Base-by-base conservation (phyloP, 768 basidiomycete species). In the Tricholoma sp. region DNA sequence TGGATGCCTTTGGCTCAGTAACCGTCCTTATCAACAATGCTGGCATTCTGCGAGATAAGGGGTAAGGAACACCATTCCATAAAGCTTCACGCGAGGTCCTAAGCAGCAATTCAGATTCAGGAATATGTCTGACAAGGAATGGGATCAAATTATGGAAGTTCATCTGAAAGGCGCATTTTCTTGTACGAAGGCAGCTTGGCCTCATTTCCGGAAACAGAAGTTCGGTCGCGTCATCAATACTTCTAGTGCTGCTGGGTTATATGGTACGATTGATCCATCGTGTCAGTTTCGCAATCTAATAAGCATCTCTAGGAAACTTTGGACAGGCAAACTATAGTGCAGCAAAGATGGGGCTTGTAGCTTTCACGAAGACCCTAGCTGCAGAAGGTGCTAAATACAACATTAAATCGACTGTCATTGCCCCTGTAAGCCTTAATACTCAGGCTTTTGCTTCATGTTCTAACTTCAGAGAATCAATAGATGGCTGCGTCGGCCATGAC, bases 241-340 rank as follows among this genome's bases (percentile, higher is more conserved):
- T n/a, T 78, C 94, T 21, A 94, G 92, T 64, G 92, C 96, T 22
- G 94, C 96, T 58, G 96, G 96, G 5, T 74, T 98, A 32, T 96
- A 95, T 65, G 94, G 91, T 90, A 37, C 81, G 68, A 24, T 22
- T 8, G 24, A 21, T 12, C n/a, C 9, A 16, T n/a, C n/a, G 2
- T 56, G 19, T 35, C 1, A 21, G 24, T 1, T 35, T 31, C 8
- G 1, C 10, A 31, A 4, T 24, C 57, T n/a, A 55, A 27, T 14
- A 12, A 18, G 2, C 2, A 19, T 50, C 12, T 31, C 10, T 59
- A 91, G 89, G 94, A 7, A 98, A 96, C 76, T 91, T 96, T 68
- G 97, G 97, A 9, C 95, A 98, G 72, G 87, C 94, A 11, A 99
- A 98, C 71, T 99, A 98, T 72, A 94, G 94, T 49, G 93, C 96